Conservation (phyloP, 2,329 filamentous ascomycete genomes). For the Diaporthe amygdali region DNA sequence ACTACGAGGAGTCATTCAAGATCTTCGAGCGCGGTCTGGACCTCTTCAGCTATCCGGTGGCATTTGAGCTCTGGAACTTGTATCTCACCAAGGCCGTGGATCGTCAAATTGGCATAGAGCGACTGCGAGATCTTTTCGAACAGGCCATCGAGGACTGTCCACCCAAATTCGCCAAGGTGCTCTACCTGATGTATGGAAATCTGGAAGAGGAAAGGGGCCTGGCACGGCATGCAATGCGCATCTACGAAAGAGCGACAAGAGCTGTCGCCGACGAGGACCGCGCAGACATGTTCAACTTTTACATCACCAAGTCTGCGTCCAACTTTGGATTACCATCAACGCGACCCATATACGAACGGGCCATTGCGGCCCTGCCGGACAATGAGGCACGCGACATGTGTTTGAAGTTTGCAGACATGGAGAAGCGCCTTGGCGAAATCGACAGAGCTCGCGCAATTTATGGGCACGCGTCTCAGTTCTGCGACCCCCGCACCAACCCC, state of each 20-base stretch:
- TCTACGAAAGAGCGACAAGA: constrained; percentile 95
- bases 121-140: constrained; percentile 93
- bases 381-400: constrained; percentile 96
- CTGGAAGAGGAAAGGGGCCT: constrained; percentile 95
- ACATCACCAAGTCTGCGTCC: constrained; percentile 97
- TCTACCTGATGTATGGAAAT: constrained; percentile 98
- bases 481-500: constrained; percentile 88
- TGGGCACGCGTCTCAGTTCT: constrained; percentile 95
- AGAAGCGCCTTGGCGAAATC: constrained; percentile 64
- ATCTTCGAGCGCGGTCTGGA: constrained; percentile 95
- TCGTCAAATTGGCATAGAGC: constrained; percentile 93
- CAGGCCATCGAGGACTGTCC: constrained; percentile 95
- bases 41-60: constrained; percentile 97
- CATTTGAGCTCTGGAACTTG: constrained; percentile 98
- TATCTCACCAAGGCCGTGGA: constrained; percentile 98
- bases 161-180: constrained; percentile 91
- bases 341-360: constrained; percentile 92
- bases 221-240: constrained; percentile 96
- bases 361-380: constrained; percentile 92
- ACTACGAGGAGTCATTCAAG: constrained; percentile 98
- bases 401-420: constrained; percentile 86
- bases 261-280: constrained; percentile 94
- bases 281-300: constrained; percentile 98
- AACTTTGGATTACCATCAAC: constrained; percentile 98
- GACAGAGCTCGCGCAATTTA: constrained; percentile 95